Percentiles rank a stretch among this genome's conserved stretches.
Conservation (phyloP, 305 asterid species). For the Fraxinus xanthoxyloides region DNA sequence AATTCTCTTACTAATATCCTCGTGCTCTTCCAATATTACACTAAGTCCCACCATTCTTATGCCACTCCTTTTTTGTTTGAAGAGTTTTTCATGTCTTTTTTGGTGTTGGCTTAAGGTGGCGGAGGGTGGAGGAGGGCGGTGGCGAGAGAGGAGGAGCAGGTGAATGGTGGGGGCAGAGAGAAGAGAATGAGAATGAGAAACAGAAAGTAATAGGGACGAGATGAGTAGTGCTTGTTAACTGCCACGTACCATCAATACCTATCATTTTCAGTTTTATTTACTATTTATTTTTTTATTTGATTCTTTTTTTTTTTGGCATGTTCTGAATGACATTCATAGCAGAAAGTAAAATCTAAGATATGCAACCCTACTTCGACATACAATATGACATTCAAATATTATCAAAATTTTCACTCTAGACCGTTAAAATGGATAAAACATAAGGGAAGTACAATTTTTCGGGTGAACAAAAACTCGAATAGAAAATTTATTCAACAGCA, state of each 20-base stretch:
- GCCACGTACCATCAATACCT: conserved; percentile 58
- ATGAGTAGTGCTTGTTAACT: conserved; percentile 41
- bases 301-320: neutral
- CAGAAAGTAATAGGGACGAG: neutral
- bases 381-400: neutral
- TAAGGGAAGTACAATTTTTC: neutral
- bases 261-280: conserved; percentile 10
- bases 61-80: neutral
- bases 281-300: too few species aligned
- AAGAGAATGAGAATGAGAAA: neutral
- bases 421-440: neutral
- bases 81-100: neutral
- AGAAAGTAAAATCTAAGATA: neutral
- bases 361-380: neutral
- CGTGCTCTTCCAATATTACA: conserved; percentile 55
- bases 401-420: neutral
- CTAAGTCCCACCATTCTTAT: conserved; percentile 88
- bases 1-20: conserved; percentile 25
- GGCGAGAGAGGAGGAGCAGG: neutral
- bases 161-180: neutral
- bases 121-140: conserved; percentile 21
- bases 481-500: neutral
- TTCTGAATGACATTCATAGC: neutral
- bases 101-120: conserved; percentile 18
- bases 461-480: neutral